Conservation (phyloP, 208 protist genomes). For the Crithidia brevicula region DNA sequence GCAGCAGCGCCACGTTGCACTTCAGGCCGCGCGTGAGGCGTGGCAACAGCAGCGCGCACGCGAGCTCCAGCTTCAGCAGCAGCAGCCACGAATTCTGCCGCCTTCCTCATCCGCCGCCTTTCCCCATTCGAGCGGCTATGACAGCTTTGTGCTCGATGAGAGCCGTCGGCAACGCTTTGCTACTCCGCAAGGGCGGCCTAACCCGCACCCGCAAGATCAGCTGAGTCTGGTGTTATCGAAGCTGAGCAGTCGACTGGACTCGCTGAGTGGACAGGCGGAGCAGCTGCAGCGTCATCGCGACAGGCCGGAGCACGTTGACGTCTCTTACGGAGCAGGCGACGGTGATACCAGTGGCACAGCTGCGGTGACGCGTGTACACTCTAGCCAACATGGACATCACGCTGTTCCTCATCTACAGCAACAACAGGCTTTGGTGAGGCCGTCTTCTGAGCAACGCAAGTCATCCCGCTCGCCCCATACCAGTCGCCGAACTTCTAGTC, state of each 20-base stretch:
- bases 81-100: neutral
- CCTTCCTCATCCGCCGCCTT: neutral
- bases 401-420: no score
- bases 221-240: constrained; percentile 8
- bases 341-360: neutral
- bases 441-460: neutral
- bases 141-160: neutral
- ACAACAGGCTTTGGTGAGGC: neutral
- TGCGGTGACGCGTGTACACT: no score
- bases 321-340: neutral
- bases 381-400: no score
- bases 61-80: constrained; percentile 18
- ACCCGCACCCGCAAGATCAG: constrained; percentile 5
- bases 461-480: neutral
- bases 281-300: constrained; percentile 7
- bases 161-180: neutral
- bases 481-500: neutral
- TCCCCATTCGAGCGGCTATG: neutral
- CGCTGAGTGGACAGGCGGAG: constrained; percentile 8
- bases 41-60: constrained; percentile 26
- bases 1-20: constrained; percentile 38
- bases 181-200: neutral
- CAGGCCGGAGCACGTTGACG: neutral
- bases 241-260: constrained; percentile 15
- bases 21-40: constrained; percentile 35